phyloP scores from a whole-genome alignment of 2,329 filamentous ascomycete genomes.

The Fonsecaea monophora region DNA sequence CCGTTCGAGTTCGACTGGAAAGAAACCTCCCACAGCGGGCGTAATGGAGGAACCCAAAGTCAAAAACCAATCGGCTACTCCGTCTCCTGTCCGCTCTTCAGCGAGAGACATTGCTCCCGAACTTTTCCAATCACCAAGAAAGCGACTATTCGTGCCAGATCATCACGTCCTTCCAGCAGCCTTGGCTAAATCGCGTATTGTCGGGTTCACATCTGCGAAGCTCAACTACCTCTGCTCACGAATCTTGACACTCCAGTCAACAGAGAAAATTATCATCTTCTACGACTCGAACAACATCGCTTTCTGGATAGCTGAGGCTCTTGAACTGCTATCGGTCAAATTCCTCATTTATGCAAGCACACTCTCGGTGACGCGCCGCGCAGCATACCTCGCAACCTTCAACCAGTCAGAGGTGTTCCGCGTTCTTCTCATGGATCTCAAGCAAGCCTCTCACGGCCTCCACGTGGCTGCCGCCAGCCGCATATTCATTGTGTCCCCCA shows the following conservation, averaged over 20 bases:
- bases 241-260: constrained; percentile 69
- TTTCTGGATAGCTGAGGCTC: constrained; percentile 80
- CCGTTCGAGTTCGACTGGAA: constrained; percentile 14
- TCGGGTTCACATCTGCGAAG: constrained; percentile 86
- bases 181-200: constrained; percentile 66
- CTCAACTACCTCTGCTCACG: constrained; percentile 82
- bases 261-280: constrained; percentile 90
- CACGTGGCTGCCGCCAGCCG: constrained; percentile 83
- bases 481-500: constrained; percentile 87
- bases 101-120: neutral
- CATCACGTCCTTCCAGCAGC: constrained; percentile 54
- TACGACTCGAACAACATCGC: constrained; percentile 88
- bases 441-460: constrained; percentile 84
- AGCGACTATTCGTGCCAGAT: constrained; percentile 59
- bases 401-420: constrained; percentile 72
- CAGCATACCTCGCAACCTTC: constrained; percentile 80
- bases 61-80: constrained; percentile 30
- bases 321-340: constrained; percentile 73
- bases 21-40: constrained; percentile 24
- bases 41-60: constrained; percentile 35
- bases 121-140: constrained; percentile 1
- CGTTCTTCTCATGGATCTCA: constrained; percentile 89
- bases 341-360: constrained; percentile 64
- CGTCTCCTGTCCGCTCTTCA: constrained; percentile 11
- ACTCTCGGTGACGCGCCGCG: constrained; percentile 67